Evolutionary conservation across 768 basidiomycete genomes (phyloP).

Genomic region (Leccinum sublutescens): DNA sequence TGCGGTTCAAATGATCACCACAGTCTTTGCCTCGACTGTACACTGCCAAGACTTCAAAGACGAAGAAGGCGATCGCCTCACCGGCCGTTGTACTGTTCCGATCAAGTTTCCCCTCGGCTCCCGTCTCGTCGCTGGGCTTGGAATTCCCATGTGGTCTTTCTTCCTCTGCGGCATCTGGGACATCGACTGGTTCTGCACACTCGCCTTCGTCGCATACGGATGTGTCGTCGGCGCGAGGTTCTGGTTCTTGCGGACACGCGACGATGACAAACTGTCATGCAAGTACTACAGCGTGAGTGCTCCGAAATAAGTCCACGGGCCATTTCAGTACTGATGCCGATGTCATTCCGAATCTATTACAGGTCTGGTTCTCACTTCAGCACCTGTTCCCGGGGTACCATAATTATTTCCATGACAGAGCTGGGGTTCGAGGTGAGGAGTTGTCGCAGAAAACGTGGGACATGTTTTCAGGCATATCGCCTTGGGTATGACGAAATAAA

Average conservation of each 20-base stretch:
- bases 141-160: slow-evolving; percentile 39
- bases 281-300: slow-evolving; percentile 37
- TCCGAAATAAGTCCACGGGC: not conserved
- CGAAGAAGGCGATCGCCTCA: slow-evolving; percentile 39
- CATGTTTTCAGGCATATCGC: slow-evolving; percentile 10
- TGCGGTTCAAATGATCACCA: slow-evolving; percentile 36
- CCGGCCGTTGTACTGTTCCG: slow-evolving; percentile 42
- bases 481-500: not conserved
- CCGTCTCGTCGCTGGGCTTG: slow-evolving; percentile 33
- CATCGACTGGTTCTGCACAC: slow-evolving; percentile 26
- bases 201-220: slow-evolving; percentile 32
- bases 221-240: slow-evolving; percentile 36
- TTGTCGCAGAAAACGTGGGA: slow-evolving; percentile 21
- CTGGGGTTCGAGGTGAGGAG: slow-evolving; percentile 12
- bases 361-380: slow-evolving; percentile 38
- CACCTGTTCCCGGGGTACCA: slow-evolving; percentile 37
- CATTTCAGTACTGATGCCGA: not conserved
- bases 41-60: slow-evolving; percentile 52
- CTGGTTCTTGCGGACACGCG: slow-evolving; percentile 26
- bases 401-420: slow-evolving; percentile 29
- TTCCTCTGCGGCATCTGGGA: slow-evolving; percentile 37
- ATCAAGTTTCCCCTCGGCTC: slow-evolving; percentile 42
- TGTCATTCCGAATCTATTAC: not conserved
- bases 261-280: slow-evolving; percentile 35
- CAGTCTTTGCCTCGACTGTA: slow-evolving; percentile 44